phyloP scores from a whole-genome alignment of 2,329 filamentous ascomycete genomes.

The Dactylellina sp. region DNA sequence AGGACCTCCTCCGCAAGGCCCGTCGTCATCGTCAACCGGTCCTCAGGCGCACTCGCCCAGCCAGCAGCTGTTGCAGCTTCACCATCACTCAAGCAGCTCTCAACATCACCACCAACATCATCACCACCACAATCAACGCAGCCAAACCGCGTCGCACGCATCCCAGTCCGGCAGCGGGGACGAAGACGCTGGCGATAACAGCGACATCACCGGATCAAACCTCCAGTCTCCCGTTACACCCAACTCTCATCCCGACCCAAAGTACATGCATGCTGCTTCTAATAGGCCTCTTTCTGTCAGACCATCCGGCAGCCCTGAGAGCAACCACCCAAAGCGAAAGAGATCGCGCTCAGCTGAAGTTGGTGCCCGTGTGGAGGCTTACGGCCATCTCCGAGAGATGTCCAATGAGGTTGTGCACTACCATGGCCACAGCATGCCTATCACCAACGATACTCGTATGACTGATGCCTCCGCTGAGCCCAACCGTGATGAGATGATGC shows the following conservation, averaged over 20 bases:
- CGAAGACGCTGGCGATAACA: conserved; percentile 51
- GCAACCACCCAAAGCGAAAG: conserved; percentile 47
- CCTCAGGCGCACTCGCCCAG: conserved; percentile 27
- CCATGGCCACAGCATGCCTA: conserved; percentile 54
- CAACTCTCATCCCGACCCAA: conserved; percentile 52
- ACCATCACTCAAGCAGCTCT: conserved; percentile 23
- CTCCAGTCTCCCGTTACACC: conserved; percentile 52
- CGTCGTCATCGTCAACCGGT: conserved; percentile 19
- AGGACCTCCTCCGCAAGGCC: conserved; percentile 15
- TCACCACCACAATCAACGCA: conserved; percentile 40
- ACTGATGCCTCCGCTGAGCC: conserved; percentile 29
- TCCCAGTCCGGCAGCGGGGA: conserved; percentile 54
- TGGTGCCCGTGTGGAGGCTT: conserved; percentile 39
- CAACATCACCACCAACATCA: conserved; percentile 20
- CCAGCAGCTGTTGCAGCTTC: conserved; percentile 32
- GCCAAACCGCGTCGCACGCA: conserved; percentile 52
- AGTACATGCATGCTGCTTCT: conserved; percentile 45
- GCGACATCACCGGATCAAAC: conserved; percentile 48
- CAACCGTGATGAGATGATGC: conserved; percentile 40
- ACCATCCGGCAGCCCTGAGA: conserved; percentile 46
- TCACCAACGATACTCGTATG: conserved; percentile 55
- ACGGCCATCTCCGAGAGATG: conserved; percentile 50
- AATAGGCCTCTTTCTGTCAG: conserved; percentile 32
- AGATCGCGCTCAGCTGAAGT: conserved; percentile 39
- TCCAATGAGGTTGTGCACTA: conserved; percentile 54